Evolutionary conservation across 208 protist genomes (phyloP), one percentile per base, ranked within the genome.

Genomic region (Trypanosoma melophagium): DNA sequence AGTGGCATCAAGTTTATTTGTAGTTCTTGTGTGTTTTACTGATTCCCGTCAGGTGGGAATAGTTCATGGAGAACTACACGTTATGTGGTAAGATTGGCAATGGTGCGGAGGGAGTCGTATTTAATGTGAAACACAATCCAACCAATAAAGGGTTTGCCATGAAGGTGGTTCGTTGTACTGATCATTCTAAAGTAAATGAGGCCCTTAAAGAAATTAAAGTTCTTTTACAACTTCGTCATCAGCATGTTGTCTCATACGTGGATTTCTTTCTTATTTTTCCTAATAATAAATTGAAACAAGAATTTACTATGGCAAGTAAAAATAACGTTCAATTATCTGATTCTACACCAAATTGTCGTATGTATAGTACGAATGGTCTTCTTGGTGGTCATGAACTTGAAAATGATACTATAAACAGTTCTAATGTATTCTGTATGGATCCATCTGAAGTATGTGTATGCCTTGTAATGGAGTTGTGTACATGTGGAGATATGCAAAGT

Each of bases 251-350:
- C 13, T 84, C 81, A n/a, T 95, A 94, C 69, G 76, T 83, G 0
- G 91, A 96, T 76, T 94, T 96, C 52, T 93, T 94, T 52, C 74
- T 96, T 60, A 58, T 93, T 21, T 91, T 90, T 72, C 83, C 93
- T 74, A 83, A 67, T 55, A 76, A 71, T 17, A 77, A 87, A 49
- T 60, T 86, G 41, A 66, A 70, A 3, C 52, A 75, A 60, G 78
- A 89, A 64, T 86, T 90, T 42, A 75, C 74, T 14, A n/a, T 24
- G 52, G 44, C 45, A 21, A 51, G 51, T 56, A 57, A 60, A 47
- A 51, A 19, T 41, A 50, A 64, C 7, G 31, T 9, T 12, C 45
- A 56, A 21, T 17, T 44, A 21, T 59, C 60, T 58, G 53, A 74
- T 5, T 42, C 24, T 16, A 59, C 49, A 12, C 14, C 45, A 56